Conservation (phyloP, 352 stramenopile genomes). For the Phytophthora podocarpi region DNA sequence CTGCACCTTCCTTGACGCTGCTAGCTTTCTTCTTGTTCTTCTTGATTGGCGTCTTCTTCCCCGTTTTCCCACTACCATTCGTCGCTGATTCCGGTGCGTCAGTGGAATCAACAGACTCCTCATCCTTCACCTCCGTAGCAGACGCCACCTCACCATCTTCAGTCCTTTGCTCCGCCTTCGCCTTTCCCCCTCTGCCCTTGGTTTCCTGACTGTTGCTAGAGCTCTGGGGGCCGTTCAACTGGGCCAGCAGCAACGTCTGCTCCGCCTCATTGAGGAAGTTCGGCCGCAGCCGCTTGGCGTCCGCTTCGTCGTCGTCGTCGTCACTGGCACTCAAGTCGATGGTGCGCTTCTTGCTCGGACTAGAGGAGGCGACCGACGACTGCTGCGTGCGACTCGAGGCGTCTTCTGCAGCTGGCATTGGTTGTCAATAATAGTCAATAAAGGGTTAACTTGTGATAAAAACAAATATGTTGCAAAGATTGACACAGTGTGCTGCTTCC, state of each 20-base stretch:
- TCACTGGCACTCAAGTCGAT: constrained; percentile 46
- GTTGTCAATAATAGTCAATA: background rate
- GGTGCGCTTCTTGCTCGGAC: constrained; percentile 55
- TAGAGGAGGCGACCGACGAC: background rate
- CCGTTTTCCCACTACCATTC: background rate
- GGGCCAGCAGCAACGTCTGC: constrained; percentile 61
- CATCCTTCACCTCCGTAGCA: background rate
- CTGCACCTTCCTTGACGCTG: constrained; percentile 9
- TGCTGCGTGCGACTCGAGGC: background rate
- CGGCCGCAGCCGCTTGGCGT: constrained; percentile 51
- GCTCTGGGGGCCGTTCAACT: constrained; percentile 46
- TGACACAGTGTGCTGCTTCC: background rate
- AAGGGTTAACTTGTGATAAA: too few species aligned
- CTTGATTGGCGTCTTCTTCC: constrained; percentile 35
- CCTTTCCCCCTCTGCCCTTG: constrained; percentile 20
- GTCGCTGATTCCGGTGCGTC: background rate
- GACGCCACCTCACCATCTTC: constrained; percentile 1
- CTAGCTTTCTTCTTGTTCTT: constrained; percentile 42
- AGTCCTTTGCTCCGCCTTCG: constrained; percentile 8
- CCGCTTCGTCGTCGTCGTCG: constrained; percentile 40
- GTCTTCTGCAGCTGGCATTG: constrained; percentile 9
- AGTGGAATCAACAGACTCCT: constrained; percentile 7
- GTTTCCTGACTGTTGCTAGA: constrained; percentile 6
- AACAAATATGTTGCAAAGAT: background rate
- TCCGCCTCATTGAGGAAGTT: constrained; percentile 70